These are phyloP conservation scores for Phytophthora sojae DNA, from an alignment of 352 stramenopile species.

Conservation along the genomic window DNA sequence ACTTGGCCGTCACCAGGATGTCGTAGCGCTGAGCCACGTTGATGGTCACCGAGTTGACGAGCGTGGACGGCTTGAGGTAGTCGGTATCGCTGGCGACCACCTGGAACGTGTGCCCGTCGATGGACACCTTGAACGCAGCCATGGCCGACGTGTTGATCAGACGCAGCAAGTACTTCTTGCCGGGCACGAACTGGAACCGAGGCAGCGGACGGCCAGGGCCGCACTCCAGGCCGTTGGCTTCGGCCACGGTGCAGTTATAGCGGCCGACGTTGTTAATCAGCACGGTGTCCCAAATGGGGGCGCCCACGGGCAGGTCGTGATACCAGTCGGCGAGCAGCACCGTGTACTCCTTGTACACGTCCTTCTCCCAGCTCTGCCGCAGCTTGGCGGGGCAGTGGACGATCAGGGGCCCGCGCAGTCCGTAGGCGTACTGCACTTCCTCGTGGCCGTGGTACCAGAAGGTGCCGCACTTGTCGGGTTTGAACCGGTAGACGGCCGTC, in stretches of 20 bases:
- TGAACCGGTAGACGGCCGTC: constrained; percentile 54
- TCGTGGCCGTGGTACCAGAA: constrained; percentile 63
- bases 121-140: constrained; percentile 53
- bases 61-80: constrained; percentile 42
- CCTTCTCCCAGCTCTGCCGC: constrained; percentile 43
- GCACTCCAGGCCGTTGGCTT: constrained; percentile 33
- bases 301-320: constrained; percentile 40
- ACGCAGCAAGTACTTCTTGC: constrained; percentile 33
- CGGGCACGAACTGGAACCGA: constrained; percentile 39
- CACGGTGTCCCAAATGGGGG: constrained; percentile 51
- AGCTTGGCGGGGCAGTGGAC: constrained; percentile 37
- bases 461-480: constrained; percentile 47
- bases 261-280: constrained; percentile 53
- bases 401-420: constrained; percentile 50
- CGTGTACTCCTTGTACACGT: constrained; percentile 48
- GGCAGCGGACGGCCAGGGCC: constrained; percentile 26
- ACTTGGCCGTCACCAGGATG: constrained; percentile 48
- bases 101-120: constrained; percentile 53
- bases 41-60: constrained; percentile 41
- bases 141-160: constrained; percentile 55
- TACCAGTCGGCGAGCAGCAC: constrained; percentile 53
- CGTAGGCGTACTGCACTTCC: constrained; percentile 51
- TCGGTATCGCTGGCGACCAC: constrained; percentile 47
- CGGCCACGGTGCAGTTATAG: constrained; percentile 49
- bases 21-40: constrained; percentile 51